Base-by-base conservation (phyloP, 2,329 filamentous ascomycete species). In the Tolypocladium nubicola region DNA sequence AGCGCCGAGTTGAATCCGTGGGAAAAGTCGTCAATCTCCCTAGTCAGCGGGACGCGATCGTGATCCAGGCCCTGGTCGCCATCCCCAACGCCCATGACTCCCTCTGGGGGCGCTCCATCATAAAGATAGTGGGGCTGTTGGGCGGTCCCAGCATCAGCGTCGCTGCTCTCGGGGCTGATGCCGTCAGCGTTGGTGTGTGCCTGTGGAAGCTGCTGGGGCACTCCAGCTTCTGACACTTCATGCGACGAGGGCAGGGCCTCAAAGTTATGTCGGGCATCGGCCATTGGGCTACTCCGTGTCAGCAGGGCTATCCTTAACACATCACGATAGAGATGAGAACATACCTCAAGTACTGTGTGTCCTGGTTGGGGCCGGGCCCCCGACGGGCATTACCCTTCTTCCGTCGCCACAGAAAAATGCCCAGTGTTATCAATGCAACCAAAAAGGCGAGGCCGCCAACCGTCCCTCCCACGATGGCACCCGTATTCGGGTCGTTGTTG, bases 401-500 rank as follows among this genome's bases (percentile, higher is more conserved):
- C 41, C 75, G 75, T 52, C 75, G 74, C 65, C 75, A 68, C 54
- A 78, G 68, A 62, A 74, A 80, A 54, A 79, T 64, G 23, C 65
- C 67, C 0, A 81, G 60, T 0, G 73, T 73, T 7, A 74, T 59
- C 8, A 82, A 60, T 8, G 74, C 71, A 10, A 75, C 67, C 1
- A 82, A 59, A 3, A 73, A 72, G 6, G 76, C 79, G 0, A 80
- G 69, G 19, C 78, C 79, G n/a, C 78, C 76, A 45, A 84, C 72
- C 19, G 74, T 75, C 14, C 79, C 81, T 33, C 81, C 81, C 3
- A 83, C 74, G 39, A 84, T 81, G 43, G 77, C 77, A 1, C 77
- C 79, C 0, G 74, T 75, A 52, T 65, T 64, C n/a, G 69, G 70
- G 45, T 71, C 64, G 41, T 66, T 59, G 49, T 63, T 63, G n/a